Conservation (phyloP, 1,284 basidiomycete species). For the Ganoderma lucidum region DNA sequence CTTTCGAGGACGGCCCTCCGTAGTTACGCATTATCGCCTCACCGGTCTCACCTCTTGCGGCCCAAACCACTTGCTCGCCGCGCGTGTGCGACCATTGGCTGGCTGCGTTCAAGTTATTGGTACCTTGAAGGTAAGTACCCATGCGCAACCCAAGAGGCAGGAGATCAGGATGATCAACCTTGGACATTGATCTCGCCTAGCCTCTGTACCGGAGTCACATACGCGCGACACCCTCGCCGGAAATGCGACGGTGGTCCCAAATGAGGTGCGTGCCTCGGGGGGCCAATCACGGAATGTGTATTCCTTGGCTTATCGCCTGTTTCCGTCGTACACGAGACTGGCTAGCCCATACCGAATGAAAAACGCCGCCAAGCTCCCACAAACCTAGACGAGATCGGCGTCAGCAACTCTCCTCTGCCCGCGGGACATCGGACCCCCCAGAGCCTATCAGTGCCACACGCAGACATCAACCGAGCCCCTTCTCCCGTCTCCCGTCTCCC, state of each 20-base stretch:
- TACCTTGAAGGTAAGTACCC: background rate
- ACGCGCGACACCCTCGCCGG: background rate
- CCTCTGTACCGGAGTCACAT: background rate
- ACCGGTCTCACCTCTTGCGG: background rate
- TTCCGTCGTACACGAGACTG: constrained; percentile 88
- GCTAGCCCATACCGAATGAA: constrained; percentile 88
- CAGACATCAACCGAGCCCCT: too few species aligned
- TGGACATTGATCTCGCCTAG: background rate
- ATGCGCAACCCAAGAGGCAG: background rate
- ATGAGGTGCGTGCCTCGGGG: background rate
- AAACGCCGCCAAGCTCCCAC: constrained; percentile 82
- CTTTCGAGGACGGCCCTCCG: background rate
- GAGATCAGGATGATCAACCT: background rate
- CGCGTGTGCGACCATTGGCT: constrained; percentile 1
- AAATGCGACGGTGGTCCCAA: background rate
- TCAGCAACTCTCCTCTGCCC: constrained; percentile 10
- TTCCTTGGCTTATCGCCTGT: constrained; percentile 63
- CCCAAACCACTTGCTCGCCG: background rate
- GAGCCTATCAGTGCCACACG: background rate
- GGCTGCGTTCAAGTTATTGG: background rate
- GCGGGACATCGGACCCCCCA: background rate
- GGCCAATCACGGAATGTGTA: constrained; percentile 3
- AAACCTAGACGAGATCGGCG: constrained; percentile 21
- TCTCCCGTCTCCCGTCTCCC: too few species aligned
- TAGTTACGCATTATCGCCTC: background rate